These are phyloP conservation scores for Gentiana straminea DNA, from an alignment of 257 asterid species.

Conservation along the genomic window DNA sequence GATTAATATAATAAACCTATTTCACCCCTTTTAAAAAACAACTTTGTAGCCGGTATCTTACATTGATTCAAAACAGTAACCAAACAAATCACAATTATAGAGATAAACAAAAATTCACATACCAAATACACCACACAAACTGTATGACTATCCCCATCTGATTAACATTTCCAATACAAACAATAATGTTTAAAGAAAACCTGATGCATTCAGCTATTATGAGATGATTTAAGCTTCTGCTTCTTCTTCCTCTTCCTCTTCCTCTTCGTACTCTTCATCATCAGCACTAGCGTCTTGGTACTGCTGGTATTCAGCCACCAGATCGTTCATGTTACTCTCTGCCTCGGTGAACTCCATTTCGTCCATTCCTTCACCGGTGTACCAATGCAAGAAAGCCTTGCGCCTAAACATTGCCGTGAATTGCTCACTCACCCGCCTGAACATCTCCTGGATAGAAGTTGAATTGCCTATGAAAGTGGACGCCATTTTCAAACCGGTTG, in stretches of 20 bases:
- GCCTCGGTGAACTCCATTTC: constrained; percentile 20
- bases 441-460: constrained; percentile 16
- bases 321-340: constrained; percentile 18
- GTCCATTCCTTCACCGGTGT: constrained; percentile 18
- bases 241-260: background rate
- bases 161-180: too few species aligned
- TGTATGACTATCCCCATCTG: too few species aligned
- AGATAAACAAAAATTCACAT: too few species aligned
- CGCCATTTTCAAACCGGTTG: constrained; percentile 16
- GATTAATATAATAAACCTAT: too few species aligned
- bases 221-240: background rate
- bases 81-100: too few species aligned
- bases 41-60: too few species aligned
- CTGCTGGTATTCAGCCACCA: constrained; percentile 19
- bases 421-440: constrained; percentile 21
- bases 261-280: constrained; percentile 13
- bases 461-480: constrained; percentile 14
- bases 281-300: constrained; percentile 22
- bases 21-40: too few species aligned
- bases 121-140: too few species aligned
- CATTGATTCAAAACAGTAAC: too few species aligned
- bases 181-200: too few species aligned
- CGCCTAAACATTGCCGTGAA: constrained; percentile 19
- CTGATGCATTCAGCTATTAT: too few species aligned
- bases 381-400: constrained; percentile 21